Evolutionary conservation across 208 protist species (phyloP), one percentile per base, ranked within the genome.

Genomic region (Leishmania tarentolae): DNA sequence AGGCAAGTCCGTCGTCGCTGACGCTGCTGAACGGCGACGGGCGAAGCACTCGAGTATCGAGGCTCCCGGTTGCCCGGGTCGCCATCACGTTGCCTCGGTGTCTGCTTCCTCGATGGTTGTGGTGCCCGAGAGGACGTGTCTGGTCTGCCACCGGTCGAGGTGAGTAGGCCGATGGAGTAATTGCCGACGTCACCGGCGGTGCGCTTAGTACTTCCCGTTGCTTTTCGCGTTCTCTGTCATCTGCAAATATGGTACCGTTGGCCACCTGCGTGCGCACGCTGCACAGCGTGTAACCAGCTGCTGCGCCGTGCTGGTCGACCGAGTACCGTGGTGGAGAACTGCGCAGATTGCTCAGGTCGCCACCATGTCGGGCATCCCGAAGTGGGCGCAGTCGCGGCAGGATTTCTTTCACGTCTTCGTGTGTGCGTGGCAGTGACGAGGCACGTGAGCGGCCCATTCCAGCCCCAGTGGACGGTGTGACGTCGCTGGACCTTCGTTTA

Each of bases 321-420:
- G 46, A 75, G 46, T 56, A 46, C 24, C 37, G 31, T 42, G 70
- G 46, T 21, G 35, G 75, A 24, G 75, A 42, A 78, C 56, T 78
- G n/a, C 75, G 52, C 52, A 61, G 13, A 57, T 4, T 17, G 42
- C 46, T 9, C 53, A 66, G 47, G 50, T 53, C 35, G 59, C 24
- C 65, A 63, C 52, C 65, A 11, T 80, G 31, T 0, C 2, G 9
- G 13, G 31, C 80, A 1, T 81, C 75, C 7, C 75, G 79, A 42
- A 86, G 59, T 0, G 85, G 85, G 31, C 59, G 80, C 56, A 79
- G 78, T 2, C 37, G 63, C 13, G 81, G 74, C 57, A 85, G 76
- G 63, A 78, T 50, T 28, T 88, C 80, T 24, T 44, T 76, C 63
- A 78, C 72, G 66, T 69, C 76, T 70, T 86, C 80, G 5, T 40